Conservation (phyloP, 768 basidiomycete genomes). For the Pleurotus platypus region DNA sequence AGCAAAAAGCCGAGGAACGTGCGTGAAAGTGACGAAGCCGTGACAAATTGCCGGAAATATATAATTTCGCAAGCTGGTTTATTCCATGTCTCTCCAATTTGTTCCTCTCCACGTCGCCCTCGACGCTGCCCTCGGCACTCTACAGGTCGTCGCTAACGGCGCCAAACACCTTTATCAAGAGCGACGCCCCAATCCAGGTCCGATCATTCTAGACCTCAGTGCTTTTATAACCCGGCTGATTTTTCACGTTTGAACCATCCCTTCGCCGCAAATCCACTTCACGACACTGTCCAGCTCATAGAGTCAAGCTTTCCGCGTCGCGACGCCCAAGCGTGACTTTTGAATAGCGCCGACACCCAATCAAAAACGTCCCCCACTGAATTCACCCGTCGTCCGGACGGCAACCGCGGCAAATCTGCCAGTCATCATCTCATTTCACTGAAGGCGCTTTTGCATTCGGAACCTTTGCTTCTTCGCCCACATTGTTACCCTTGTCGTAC, state of each 20-base stretch:
- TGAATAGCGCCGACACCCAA: slow-evolving; percentile 7
- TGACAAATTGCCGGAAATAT: slow-evolving; percentile 1
- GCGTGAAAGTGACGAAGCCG: slow-evolving; percentile 32
- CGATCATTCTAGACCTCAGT: slow-evolving; percentile 20
- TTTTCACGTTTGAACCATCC: neutral
- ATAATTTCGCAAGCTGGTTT: neutral
- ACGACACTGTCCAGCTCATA: neutral
- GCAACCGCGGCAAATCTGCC: slow-evolving; percentile 13
- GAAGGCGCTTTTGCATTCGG: slow-evolving; percentile 24
- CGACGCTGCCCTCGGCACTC: slow-evolving; percentile 5
- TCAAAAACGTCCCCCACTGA: slow-evolving; percentile 12
- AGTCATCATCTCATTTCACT: slow-evolving; percentile 17
- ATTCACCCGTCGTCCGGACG: slow-evolving; percentile 19
- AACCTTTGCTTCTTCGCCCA: neutral
- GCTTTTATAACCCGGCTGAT: neutral
- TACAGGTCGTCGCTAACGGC: neutral
- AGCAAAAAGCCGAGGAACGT: slow-evolving; percentile 45
- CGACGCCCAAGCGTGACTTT: neutral
- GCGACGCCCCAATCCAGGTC: slow-evolving; percentile 22
- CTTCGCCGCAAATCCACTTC: neutral
- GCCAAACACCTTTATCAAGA: neutral
- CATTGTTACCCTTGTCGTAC: neutral
- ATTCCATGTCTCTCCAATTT: slow-evolving; percentile 10
- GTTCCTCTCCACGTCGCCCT: slow-evolving; percentile 16
- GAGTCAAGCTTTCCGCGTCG: neutral